phyloP scores from a whole-genome alignment of 495 filamentous ascomycete species.

The Penicillium maclennaniae region DNA sequence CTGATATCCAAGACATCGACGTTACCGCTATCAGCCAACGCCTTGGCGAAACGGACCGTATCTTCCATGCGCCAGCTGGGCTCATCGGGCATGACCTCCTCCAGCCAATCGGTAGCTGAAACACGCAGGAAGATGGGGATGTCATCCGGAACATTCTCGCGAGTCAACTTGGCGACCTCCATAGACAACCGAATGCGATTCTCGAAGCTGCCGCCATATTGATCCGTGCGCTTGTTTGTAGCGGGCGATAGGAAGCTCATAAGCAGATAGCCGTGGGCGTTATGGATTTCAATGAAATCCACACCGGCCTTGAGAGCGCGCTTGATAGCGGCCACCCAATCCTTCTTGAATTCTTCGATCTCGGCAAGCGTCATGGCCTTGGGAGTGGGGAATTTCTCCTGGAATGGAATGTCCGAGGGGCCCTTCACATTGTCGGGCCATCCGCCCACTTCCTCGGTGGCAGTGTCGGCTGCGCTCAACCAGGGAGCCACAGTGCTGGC shows the following conservation, averaged over 20 bases:
- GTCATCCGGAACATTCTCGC: conserved; percentile 49
- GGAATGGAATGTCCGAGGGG: conserved; percentile 50
- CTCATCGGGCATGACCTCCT: conserved; percentile 38
- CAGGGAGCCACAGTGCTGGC: conserved; percentile 66
- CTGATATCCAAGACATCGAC: conserved; percentile 65
- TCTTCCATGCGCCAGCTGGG: conserved; percentile 56
- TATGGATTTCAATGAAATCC: conserved; percentile 56
- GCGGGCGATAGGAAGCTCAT: conserved; percentile 60
- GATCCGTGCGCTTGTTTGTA: conserved; percentile 56
- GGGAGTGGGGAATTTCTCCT: conserved; percentile 46
- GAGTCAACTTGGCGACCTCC: conserved; percentile 54
- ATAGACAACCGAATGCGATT: conserved; percentile 54
- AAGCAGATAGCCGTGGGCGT: conserved; percentile 62
- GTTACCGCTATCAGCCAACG: conserved; percentile 47
- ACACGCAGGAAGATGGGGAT: conserved; percentile 68
- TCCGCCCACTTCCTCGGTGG: conserved; percentile 52
- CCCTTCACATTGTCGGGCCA: conserved; percentile 58
- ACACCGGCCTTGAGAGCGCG: conserved; percentile 55
- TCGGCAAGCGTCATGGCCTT: conserved; percentile 51
- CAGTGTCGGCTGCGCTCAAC: conserved; percentile 43
- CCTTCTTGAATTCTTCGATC: conserved; percentile 54
- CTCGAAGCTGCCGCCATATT: conserved; percentile 60
- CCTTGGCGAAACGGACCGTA: conserved; percentile 49
- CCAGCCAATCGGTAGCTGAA: conserved; percentile 57
- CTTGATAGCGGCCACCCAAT: conserved; percentile 51